These are phyloP conservation scores for Solanum stenotomum DNA, from an alignment of 257 asterid genomes.

Conservation along the genomic window DNA sequence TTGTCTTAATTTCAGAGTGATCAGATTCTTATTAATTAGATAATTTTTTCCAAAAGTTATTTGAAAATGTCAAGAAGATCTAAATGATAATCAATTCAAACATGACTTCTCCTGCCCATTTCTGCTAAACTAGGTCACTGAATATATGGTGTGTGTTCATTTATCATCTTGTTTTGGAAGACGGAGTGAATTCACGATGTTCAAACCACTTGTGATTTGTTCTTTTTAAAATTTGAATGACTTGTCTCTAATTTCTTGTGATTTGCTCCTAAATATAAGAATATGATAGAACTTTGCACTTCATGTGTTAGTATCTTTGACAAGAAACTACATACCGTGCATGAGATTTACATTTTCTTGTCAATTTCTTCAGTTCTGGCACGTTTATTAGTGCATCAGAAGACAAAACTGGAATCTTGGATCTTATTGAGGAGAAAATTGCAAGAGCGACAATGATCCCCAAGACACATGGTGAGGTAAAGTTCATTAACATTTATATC, in stretches of 20 bases:
- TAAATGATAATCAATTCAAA: neutral
- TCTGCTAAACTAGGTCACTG: neutral
- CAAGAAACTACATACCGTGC: neutral
- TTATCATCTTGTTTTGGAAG: neutral
- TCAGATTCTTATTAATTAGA: neutral
- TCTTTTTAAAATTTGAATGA: neutral
- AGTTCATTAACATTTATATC: neutral
- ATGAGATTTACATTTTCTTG: neutral
- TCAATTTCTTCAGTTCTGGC: conserved; percentile 56
- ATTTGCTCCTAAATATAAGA: neutral
- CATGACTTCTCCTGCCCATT: neutral
- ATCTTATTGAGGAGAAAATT: conserved; percentile 63
- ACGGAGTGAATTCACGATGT: neutral
- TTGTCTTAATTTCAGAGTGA: neutral
- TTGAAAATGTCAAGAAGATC: neutral
- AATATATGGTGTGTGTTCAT: neutral
- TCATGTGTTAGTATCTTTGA: neutral
- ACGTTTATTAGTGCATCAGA: conserved; percentile 73
- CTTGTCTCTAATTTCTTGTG: neutral
- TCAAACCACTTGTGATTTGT: neutral
- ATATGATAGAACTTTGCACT: neutral
- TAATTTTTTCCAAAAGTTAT: neutral
- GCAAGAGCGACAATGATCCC: conserved; percentile 79
- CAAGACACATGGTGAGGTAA: conserved; percentile 75
- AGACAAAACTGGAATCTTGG: conserved; percentile 70